Percentiles rank a stretch among this genome's conserved stretches.
Conservation (phyloP, 106 monocot genomes). For the Allium cepa region DNA sequence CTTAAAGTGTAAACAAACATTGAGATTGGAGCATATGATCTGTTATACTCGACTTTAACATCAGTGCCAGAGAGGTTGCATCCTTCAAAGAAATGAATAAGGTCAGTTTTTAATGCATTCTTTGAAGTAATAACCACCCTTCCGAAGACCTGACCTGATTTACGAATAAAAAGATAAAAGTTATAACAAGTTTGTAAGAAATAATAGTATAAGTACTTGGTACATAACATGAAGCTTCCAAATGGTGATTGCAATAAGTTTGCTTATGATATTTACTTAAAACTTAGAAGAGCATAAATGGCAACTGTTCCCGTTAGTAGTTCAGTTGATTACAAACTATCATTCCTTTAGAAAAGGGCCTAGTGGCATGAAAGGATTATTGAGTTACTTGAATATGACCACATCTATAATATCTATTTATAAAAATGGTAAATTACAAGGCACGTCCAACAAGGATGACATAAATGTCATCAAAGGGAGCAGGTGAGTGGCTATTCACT, state of each 20-base stretch:
- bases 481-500: too few relatives aligned
- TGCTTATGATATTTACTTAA: background rate
- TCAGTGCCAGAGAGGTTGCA: constrained; percentile 50
- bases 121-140: constrained; percentile 37
- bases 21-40: constrained; percentile 34
- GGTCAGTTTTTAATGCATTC: constrained; percentile 69
- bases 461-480: too few relatives aligned
- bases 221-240: background rate
- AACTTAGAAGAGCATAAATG: background rate
- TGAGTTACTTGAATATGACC: too few relatives aligned
- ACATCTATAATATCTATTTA: too few relatives aligned
- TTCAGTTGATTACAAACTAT: background rate
- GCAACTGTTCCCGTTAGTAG: background rate
- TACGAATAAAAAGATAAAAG: background rate
- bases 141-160: constrained; percentile 54
- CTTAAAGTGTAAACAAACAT: constrained; percentile 29
- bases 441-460: too few relatives aligned
- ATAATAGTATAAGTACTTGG: background rate
- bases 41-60: constrained; percentile 78
- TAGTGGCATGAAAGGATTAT: too few relatives aligned
- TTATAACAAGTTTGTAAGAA: background rate
- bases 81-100: constrained; percentile 73
- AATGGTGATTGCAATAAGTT: background rate
- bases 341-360: background rate
- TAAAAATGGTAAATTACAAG: too few relatives aligned